These are phyloP conservation scores for Candida manassasensis DNA, from an alignment of 805 yeast species.

Conservation along the genomic window DNA sequence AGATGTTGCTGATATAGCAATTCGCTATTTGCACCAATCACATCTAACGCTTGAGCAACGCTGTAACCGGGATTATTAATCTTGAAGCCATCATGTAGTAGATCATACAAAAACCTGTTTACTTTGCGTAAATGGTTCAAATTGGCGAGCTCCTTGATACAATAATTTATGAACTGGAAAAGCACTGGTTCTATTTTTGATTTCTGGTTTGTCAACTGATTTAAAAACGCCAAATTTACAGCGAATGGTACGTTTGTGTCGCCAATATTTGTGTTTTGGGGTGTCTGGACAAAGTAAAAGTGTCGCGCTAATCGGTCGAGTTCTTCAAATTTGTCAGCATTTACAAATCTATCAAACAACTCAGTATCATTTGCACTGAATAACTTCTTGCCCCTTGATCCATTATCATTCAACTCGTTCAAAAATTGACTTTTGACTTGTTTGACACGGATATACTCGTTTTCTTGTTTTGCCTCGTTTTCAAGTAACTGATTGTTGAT, in stretches of 20 bases:
- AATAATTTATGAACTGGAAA: background rate
- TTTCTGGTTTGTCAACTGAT: background rate
- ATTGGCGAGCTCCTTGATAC: background rate
- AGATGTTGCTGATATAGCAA: background rate
- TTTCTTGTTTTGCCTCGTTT: slow-evolving; percentile 13
- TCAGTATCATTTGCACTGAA: slow-evolving; percentile 15
- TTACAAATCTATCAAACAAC: background rate
- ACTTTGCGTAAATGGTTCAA: slow-evolving; percentile 1
- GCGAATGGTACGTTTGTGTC: background rate
- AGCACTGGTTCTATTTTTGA: background rate
- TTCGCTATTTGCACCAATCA: background rate
- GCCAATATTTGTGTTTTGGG: background rate
- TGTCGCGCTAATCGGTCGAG: slow-evolving; percentile 13
- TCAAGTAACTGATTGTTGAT: slow-evolving; percentile 17
- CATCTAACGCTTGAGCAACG: background rate
- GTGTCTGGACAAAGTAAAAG: slow-evolving; percentile 18
- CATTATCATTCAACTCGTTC: slow-evolving; percentile 30
- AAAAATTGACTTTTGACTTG: slow-evolving; percentile 14
- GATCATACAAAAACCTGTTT: background rate
- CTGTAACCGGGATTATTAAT: background rate
- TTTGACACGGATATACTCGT: slow-evolving; percentile 14
- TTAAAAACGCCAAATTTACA: background rate
- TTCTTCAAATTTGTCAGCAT: slow-evolving; percentile 1
- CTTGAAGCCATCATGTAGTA: background rate
- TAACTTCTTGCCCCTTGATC: slow-evolving; percentile 15